A percentile compares a stretch with the other conserved stretches of the same genome.
Conservation (phyloP, 257 asterid species). For the Rauvolfia tetraphylla region DNA sequence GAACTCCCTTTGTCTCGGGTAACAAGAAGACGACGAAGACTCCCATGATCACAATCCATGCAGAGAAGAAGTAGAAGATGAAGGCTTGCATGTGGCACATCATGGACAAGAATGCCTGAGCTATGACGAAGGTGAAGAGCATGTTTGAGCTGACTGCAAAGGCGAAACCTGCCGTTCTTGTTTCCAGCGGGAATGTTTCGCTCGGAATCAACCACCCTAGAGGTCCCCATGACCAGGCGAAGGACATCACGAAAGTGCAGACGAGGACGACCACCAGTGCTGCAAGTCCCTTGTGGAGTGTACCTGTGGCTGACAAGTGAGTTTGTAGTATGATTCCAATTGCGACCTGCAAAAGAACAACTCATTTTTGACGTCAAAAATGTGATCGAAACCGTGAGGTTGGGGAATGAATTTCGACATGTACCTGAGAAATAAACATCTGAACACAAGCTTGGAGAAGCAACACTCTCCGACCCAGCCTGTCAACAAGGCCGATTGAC, state of each 20-base stretch:
- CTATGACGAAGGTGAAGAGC: conserved; percentile 38
- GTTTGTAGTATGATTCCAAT: conserved; percentile 20
- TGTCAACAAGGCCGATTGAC: conserved; percentile 27
- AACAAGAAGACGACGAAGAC: conserved; percentile 26
- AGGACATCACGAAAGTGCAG: conserved; percentile 36
- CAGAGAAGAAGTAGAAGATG: conserved; percentile 43
- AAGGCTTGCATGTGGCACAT: conserved; percentile 30
- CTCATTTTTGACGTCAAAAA: neutral
- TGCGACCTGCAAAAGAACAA: conserved; percentile 21
- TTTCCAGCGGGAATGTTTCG: conserved; percentile 41
- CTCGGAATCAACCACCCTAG: conserved; percentile 46
- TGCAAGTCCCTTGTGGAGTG: conserved; percentile 14
- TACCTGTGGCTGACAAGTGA: conserved; percentile 16
- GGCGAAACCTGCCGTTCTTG: conserved; percentile 38
- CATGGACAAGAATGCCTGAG: conserved; percentile 40
- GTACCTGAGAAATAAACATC: conserved; percentile 40
- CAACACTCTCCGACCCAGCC: conserved; percentile 33
- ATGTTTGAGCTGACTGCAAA: conserved; percentile 42
- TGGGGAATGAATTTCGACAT: neutral
- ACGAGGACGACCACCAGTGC: conserved; percentile 24
- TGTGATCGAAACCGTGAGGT: too few species aligned
- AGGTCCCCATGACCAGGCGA: conserved; percentile 53
- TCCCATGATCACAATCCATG: conserved; percentile 36
- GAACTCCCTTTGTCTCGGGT: conserved; percentile 41
- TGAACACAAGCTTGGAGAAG: conserved; percentile 38